A percentile compares a stretch with the other conserved stretches of the same genome.
These are phyloP conservation scores for Yamadazyma phyllophila DNA, from an alignment of 805 yeast species.

Conservation along the genomic window DNA sequence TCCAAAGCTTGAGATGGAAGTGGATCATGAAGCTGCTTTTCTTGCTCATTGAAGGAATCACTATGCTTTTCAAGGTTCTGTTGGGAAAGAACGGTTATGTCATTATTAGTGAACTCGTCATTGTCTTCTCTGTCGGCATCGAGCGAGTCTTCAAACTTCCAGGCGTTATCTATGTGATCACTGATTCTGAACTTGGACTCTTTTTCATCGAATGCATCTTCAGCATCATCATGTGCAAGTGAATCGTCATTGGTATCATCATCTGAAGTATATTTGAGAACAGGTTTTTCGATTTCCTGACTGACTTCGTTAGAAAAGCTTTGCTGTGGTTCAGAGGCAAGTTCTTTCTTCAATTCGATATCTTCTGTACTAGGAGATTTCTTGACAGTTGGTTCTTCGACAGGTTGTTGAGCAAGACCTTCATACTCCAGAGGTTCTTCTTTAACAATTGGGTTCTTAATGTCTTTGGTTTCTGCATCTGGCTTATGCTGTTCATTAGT, in stretches of 20 bases:
- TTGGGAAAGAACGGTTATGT: conserved; percentile 12
- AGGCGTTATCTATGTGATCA: conserved; percentile 33
- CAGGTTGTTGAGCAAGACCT: neutral
- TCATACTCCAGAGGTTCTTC: conserved; percentile 9
- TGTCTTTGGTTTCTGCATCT: neutral
- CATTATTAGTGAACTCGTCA: conserved; percentile 26
- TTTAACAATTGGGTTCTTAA: conserved; percentile 7
- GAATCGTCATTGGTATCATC: conserved; percentile 4
- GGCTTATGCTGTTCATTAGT: neutral
- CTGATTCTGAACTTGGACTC: conserved; percentile 16
- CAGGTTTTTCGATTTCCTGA: conserved; percentile 2
- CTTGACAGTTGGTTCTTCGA: neutral
- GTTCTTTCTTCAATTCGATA: conserved; percentile 1
- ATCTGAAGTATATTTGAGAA: conserved; percentile 1
- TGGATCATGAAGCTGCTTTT: neutral
- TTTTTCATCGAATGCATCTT: neutral
- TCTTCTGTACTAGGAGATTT: conserved; percentile 1
- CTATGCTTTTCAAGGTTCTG: neutral
- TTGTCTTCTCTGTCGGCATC: conserved; percentile 42
- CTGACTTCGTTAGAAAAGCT: neutral
- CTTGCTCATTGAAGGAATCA: neutral
- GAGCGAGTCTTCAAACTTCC: conserved; percentile 38
- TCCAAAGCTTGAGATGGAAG: neutral
- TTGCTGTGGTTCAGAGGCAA: neutral
- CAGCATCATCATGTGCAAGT: neutral